Evolutionary conservation across 2,329 filamentous ascomycete species (phyloP).

Genomic region (Hansfordia pulvinata): DNA sequence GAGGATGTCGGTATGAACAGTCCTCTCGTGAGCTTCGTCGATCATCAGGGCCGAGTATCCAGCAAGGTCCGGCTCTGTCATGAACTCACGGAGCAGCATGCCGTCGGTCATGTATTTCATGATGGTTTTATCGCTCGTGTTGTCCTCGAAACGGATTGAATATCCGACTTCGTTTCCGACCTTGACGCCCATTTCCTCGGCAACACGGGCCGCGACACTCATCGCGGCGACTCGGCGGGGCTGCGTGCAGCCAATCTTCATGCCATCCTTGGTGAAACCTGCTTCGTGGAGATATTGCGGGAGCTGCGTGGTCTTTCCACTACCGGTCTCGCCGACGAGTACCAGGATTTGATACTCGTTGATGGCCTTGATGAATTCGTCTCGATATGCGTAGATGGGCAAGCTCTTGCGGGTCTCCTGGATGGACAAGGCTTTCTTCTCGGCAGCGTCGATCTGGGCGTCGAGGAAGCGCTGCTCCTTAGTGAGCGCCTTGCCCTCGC

Average conservation of each 20-base stretch:
- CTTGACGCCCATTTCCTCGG: slow-evolving; percentile 84
- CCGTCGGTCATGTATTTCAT: slow-evolving; percentile 97
- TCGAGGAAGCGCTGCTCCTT: slow-evolving; percentile 70
- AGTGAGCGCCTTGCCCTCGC: slow-evolving; percentile 56
- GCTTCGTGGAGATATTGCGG: slow-evolving; percentile 90
- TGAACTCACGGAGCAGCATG: slow-evolving; percentile 80
- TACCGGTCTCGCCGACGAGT: slow-evolving; percentile 88
- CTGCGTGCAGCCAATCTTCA: slow-evolving; percentile 87
- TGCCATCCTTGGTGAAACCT: slow-evolving; percentile 70
- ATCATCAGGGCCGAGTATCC: slow-evolving; percentile 88
- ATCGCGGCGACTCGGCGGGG: slow-evolving; percentile 92
- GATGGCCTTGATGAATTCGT: slow-evolving; percentile 79
- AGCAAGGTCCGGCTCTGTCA: slow-evolving; percentile 74
- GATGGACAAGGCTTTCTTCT: slow-evolving; percentile 77
- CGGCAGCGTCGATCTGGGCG: slow-evolving; percentile 74
- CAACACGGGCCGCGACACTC: slow-evolving; percentile 92
- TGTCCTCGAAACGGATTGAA: slow-evolving; percentile 87
- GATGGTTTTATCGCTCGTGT: slow-evolving; percentile 79
- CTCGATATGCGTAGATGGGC: slow-evolving; percentile 78
- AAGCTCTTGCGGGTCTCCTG: slow-evolving; percentile 84
- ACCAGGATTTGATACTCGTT: slow-evolving; percentile 77
- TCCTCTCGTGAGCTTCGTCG: slow-evolving; percentile 93
- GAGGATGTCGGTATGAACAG: slow-evolving; percentile 80
- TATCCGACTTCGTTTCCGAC: slow-evolving; percentile 90
- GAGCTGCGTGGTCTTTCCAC: slow-evolving; percentile 89